These are phyloP conservation scores for Wickerhamomyces sp. DNA, from an alignment of 1,139 yeast genomes.

Conservation along the genomic window DNA sequence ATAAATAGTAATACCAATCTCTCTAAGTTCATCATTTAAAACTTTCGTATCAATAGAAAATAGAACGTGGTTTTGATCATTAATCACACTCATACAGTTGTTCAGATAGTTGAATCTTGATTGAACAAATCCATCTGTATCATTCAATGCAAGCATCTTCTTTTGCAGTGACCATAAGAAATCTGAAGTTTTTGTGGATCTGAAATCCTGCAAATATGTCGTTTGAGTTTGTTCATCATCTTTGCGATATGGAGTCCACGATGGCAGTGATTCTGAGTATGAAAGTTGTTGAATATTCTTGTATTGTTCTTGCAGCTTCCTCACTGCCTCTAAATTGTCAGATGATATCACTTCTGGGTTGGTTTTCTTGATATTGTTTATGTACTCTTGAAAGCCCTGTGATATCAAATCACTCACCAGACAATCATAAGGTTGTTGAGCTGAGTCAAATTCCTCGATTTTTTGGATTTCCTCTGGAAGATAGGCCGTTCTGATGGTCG, in stretches of 20 bases:
- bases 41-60: conserved; percentile 11
- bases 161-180: conserved; percentile 7
- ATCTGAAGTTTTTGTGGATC: conserved; percentile 6
- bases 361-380: background rate
- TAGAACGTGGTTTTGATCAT: conserved; percentile 9
- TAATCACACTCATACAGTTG: conserved; percentile 8
- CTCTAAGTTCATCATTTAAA: conserved; percentile 7
- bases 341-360: background rate
- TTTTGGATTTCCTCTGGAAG: too few species aligned
- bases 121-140: background rate
- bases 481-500: too few species aligned
- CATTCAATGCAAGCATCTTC: background rate
- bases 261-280: background rate
- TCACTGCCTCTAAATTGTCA: background rate
- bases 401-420: too few species aligned
- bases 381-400: background rate
- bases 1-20: conserved; percentile 61
- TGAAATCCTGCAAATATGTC: background rate
- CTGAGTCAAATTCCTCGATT: too few species aligned
- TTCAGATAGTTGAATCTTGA: conserved; percentile 10
- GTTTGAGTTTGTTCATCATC: background rate
- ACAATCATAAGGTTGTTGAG: too few species aligned
- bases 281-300: background rate
- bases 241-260: background rate
- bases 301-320: background rate